phyloP scores from a whole-genome alignment of 1,284 basidiomycete genomes.

The Tylopilus orsonianus region DNA sequence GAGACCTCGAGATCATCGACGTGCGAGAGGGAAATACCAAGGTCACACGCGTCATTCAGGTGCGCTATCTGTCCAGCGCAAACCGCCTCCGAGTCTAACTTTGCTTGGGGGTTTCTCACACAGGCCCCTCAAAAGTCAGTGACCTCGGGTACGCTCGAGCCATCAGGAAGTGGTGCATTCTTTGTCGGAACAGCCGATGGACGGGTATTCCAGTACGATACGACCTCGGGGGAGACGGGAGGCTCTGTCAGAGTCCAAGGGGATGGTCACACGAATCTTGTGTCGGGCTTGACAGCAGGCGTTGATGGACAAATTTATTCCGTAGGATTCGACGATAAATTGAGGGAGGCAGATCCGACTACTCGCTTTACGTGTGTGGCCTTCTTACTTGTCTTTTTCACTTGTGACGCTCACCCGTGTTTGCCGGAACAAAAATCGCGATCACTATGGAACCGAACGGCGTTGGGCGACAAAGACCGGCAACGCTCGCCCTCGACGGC shows the following conservation, averaged over 20 bases:
- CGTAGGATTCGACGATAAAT: slow-evolving; percentile 77
- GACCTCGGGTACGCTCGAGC: slow-evolving; percentile 57
- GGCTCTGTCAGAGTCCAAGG: slow-evolving; percentile 53
- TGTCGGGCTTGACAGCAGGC: slow-evolving; percentile 61
- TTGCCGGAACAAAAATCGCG: neutral
- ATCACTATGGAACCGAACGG: neutral
- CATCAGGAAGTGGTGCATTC: slow-evolving; percentile 56
- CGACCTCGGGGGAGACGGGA: slow-evolving; percentile 27
- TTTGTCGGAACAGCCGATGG: slow-evolving; percentile 85
- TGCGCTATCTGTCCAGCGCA: slow-evolving; percentile 30
- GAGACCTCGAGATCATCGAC: slow-evolving; percentile 86
- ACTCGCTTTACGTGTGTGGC: slow-evolving; percentile 56
- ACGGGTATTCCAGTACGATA: slow-evolving; percentile 66
- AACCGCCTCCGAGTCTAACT: slow-evolving; percentile 2
- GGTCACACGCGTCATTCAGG: slow-evolving; percentile 62
- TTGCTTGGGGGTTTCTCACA: neutral
- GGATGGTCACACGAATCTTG: slow-evolving; percentile 67
- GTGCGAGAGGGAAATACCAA: slow-evolving; percentile 57
- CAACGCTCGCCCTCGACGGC: slow-evolving; percentile 47
- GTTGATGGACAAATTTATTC: slow-evolving; percentile 60
- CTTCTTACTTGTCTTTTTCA: neutral
- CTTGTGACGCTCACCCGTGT: neutral
- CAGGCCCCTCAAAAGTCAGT: slow-evolving; percentile 82
- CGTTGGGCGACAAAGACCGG: slow-evolving; percentile 53
- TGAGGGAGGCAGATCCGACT: slow-evolving; percentile 62